Evolutionary conservation across 2,329 filamentous ascomycete species (phyloP).

Genomic region (Chaetomiaceae sp.): DNA sequence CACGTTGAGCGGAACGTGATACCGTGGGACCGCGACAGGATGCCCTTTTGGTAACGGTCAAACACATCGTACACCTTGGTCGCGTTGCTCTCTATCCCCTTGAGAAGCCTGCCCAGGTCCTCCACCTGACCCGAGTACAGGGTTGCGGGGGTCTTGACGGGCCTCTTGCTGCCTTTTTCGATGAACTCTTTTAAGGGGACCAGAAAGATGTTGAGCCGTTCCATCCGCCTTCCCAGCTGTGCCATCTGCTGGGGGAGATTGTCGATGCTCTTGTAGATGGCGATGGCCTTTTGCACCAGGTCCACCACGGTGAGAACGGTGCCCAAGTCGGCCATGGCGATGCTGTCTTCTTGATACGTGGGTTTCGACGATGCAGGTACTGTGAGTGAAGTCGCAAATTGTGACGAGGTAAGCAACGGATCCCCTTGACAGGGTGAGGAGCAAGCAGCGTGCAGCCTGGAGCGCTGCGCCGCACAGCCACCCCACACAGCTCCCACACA

Average conservation of each 20-base stretch:
- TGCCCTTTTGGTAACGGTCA: constrained; percentile 25
- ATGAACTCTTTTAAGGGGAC: constrained; percentile 19
- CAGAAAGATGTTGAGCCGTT: constrained; percentile 21
- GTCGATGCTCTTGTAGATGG: constrained; percentile 25
- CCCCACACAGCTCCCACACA: constrained; percentile 1
- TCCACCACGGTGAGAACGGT: constrained; percentile 25
- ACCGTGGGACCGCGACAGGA: constrained; percentile 20
- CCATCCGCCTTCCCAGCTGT: constrained; percentile 24
- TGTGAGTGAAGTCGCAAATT: no score
- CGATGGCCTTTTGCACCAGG: constrained; percentile 20
- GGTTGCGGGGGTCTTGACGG: neutral
- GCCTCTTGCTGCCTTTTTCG: neutral
- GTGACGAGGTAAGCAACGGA: no score
- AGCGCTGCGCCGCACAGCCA: constrained; percentile 1
- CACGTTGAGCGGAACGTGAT: constrained; percentile 24
- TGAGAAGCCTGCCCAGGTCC: constrained; percentile 22
- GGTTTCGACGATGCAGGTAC: neutral
- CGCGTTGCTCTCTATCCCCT: constrained; percentile 22
- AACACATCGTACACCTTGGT: constrained; percentile 24
- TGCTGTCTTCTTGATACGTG: no score
- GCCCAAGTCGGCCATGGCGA: constrained; percentile 18
- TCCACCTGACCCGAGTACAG: constrained; percentile 19
- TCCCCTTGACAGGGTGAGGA: neutral
- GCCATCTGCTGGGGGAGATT: constrained; percentile 25
- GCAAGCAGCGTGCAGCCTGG: neutral